Percentiles rank a stretch among this genome's conserved stretches.
phyloP scores from a whole-genome alignment of 371 early-diverging fungal genomes.

The Saksenaea vasiformis region DNA sequence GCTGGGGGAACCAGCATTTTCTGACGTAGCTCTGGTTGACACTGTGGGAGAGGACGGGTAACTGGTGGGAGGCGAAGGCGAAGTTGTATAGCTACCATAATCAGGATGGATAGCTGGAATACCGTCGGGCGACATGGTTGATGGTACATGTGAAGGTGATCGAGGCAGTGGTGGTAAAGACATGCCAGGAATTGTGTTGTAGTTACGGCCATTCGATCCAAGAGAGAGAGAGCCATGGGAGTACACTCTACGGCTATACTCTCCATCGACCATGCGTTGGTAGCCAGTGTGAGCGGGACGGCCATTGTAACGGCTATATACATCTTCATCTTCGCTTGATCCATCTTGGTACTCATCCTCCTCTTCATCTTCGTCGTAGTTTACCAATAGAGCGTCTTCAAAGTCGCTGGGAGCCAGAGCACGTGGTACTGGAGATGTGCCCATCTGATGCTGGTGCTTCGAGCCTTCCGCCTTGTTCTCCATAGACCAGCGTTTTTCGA shows the following conservation, averaged over 20 bases:
- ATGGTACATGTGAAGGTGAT: constrained; percentile 18
- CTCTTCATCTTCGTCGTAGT: constrained; percentile 10
- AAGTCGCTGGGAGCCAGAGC: background rate
- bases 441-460: background rate
- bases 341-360: constrained; percentile 36
- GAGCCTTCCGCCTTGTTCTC: constrained; percentile 10
- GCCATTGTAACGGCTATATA: background rate
- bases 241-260: background rate
- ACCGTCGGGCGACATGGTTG: background rate
- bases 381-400: background rate
- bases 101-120: background rate
- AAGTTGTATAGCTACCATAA: constrained; percentile 25
- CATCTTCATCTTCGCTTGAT: background rate
- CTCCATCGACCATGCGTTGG: background rate
- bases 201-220: constrained; percentile 6
- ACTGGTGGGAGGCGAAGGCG: constrained; percentile 41
- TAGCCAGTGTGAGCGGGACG: background rate
- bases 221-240: background rate
- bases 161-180: constrained; percentile 34
- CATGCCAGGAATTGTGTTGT: constrained; percentile 15
- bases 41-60: constrained; percentile 40
- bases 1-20: background rate
- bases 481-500: constrained; percentile 11
- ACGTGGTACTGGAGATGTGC: background rate
- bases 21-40: background rate